These are phyloP conservation scores for Alternaria triticina DNA, from an alignment of 2,329 filamentous ascomycete genomes.

Conservation along the genomic window DNA sequence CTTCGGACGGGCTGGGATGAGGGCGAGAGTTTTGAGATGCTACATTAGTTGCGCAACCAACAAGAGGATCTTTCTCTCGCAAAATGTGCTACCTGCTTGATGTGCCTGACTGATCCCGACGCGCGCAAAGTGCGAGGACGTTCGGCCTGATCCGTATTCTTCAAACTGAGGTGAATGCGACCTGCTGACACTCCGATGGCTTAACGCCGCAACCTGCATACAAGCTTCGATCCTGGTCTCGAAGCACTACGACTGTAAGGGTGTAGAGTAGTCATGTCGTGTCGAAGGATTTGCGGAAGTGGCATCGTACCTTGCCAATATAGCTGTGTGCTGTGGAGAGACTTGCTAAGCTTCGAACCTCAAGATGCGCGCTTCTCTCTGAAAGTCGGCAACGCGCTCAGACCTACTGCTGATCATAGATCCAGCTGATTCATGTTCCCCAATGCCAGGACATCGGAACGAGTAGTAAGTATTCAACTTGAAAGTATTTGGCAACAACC, in stretches of 20 bases:
- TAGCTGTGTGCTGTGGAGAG: background rate
- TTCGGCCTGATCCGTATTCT: background rate
- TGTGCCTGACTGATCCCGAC: background rate
- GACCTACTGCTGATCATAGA: background rate
- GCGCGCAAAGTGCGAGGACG: background rate
- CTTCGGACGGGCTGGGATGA: background rate
- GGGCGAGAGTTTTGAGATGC: background rate
- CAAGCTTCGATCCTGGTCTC: background rate
- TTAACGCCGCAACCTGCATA: background rate
- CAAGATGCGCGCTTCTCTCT: background rate
- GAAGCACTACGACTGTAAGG: background rate
- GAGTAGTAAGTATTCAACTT: background rate
- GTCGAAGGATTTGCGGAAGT: background rate
- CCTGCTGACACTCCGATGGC: background rate
- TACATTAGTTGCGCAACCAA: background rate
- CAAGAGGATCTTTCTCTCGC: background rate
- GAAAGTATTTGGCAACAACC: background rate
- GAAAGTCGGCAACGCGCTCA: background rate
- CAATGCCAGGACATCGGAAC: background rate
- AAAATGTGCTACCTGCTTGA: background rate
- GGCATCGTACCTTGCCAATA: background rate
- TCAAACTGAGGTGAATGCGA: background rate
- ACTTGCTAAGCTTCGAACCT: background rate
- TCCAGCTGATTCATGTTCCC: background rate
- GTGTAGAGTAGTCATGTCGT: no score